phyloP scores from a whole-genome alignment of 352 stramenopile genomes.

The Globisporangium splendens region DNA sequence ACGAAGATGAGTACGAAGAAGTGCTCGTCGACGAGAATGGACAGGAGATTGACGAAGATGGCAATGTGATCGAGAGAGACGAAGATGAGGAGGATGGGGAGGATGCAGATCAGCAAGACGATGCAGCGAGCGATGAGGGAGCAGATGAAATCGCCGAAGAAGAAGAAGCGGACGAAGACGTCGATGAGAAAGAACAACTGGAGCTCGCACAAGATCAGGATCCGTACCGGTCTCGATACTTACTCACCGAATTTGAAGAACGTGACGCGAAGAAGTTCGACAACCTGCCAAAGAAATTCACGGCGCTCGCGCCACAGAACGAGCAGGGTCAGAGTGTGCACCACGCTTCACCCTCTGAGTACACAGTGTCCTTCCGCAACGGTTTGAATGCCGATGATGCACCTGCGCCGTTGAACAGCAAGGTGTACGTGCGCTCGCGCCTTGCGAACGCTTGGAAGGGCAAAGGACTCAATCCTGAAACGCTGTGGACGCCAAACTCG shows the following conservation, averaged over 20 bases:
- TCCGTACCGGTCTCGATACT: conserved; percentile 59
- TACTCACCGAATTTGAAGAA: conserved; percentile 47
- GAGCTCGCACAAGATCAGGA: conserved; percentile 30
- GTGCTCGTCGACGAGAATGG: conserved; percentile 37
- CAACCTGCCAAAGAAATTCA: conserved; percentile 32
- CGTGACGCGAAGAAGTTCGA: conserved; percentile 41
- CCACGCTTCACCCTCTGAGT: conserved; percentile 25
- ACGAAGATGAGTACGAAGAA: conserved; percentile 37
- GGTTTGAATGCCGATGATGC: conserved; percentile 21
- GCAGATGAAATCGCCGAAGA: conserved; percentile 22
- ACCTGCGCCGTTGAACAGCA: conserved; percentile 17
- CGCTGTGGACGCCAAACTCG: conserved; percentile 27
- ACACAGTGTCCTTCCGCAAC: conserved; percentile 40
- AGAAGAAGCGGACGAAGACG: conserved; percentile 16
- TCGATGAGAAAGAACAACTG: conserved; percentile 23
- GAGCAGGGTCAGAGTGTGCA: conserved; percentile 14
- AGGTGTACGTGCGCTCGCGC: conserved; percentile 45
- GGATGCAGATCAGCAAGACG: conserved; percentile 8
- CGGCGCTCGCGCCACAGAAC: conserved; percentile 18
- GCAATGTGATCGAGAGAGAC: conserved; percentile 22
- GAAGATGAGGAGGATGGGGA: conserved; percentile 13
- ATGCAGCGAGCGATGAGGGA: conserved; percentile 16
- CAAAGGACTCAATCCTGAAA: conserved; percentile 29
- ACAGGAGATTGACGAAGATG: conserved; percentile 40
- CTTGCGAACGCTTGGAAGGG: conserved; percentile 46